phyloP scores from a whole-genome alignment of 2,329 filamentous ascomycete genomes.

The Helotiales sp. region DNA sequence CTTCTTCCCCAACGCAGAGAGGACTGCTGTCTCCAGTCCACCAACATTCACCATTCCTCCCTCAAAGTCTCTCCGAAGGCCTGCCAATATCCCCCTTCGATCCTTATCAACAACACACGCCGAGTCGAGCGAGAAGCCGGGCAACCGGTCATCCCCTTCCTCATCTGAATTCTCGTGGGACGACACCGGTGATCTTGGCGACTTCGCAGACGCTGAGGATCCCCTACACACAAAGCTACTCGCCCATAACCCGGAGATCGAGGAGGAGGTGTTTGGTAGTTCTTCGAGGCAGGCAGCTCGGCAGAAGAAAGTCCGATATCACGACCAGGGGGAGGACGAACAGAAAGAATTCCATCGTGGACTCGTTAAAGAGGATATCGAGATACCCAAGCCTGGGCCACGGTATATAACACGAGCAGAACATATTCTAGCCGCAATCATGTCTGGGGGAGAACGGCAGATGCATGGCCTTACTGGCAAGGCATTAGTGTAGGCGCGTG shows the following conservation, averaged over 20 bases:
- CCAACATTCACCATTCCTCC: conserved; percentile 83
- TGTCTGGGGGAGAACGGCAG: conserved; percentile 76
- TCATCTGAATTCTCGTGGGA: conserved; percentile 79
- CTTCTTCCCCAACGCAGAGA: conserved; percentile 41
- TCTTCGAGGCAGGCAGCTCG: conserved; percentile 45
- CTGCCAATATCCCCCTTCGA: conserved; percentile 85
- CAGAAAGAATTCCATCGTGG: conserved; percentile 40
- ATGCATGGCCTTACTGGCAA: conserved; percentile 94
- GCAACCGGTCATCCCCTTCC: conserved; percentile 46
- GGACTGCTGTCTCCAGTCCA: conserved; percentile 80
- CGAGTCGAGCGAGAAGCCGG: conserved; percentile 40
- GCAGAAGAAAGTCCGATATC: conserved; percentile 71
- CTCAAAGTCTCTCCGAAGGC: conserved; percentile 63
- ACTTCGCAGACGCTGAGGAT: conserved; percentile 85
- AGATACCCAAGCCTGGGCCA: conserved; percentile 69
- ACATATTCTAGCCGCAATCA: conserved; percentile 76
- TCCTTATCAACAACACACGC: conserved; percentile 56
- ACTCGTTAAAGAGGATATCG: conserved; percentile 73
- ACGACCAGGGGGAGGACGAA: conserved; percentile 41
- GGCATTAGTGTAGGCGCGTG: conserved; percentile 73
- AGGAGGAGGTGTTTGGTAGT: conserved; percentile 59
- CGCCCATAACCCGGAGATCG: conserved; percentile 55
- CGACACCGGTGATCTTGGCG: conserved; percentile 91
- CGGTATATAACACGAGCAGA: conserved; percentile 65
- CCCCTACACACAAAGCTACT: conserved; percentile 71